phyloP scores from a whole-genome alignment of 768 basidiomycete species.

The Leucocoprinus leucothites region DNA sequence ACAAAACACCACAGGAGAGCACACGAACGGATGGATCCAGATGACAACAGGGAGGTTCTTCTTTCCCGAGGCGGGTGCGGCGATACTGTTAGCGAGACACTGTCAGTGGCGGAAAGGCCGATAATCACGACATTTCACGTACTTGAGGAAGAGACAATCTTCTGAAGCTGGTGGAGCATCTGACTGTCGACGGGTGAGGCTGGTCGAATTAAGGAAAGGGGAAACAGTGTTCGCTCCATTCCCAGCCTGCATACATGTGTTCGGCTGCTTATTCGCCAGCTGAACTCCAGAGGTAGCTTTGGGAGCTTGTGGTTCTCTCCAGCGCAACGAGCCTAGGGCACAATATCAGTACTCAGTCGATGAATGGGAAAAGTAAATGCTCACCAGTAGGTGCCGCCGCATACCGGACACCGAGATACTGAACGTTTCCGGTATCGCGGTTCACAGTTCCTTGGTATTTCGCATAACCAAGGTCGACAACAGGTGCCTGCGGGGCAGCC shows the following conservation, averaged over 20 bases:
- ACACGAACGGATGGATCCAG: slow-evolving; percentile 38
- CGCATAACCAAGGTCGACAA: slow-evolving; percentile 44
- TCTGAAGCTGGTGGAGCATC: slow-evolving; percentile 21
- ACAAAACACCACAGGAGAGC: background rate
- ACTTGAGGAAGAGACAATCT: slow-evolving; percentile 42
- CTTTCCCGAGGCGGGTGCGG: slow-evolving; percentile 28
- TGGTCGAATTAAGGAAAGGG: background rate
- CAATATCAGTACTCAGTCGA: background rate
- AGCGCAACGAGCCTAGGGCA: slow-evolving; percentile 7
- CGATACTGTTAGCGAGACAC: slow-evolving; percentile 23
- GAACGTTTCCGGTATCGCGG: slow-evolving; percentile 27
- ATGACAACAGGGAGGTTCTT: slow-evolving; percentile 34
- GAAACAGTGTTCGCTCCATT: background rate
- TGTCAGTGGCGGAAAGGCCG: too few species aligned
- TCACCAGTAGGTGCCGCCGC: slow-evolving; percentile 47
- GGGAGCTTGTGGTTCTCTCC: slow-evolving; percentile 10
- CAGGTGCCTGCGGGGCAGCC: background rate
- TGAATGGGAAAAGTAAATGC: background rate
- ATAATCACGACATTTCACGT: background rate
- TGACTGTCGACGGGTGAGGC: background rate
- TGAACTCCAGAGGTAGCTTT: background rate
- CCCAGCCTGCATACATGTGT: background rate
- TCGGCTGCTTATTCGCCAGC: slow-evolving; percentile 1
- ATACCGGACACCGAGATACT: slow-evolving; percentile 44
- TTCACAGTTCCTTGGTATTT: slow-evolving; percentile 38